phyloP scores from a whole-genome alignment of 345 rosid species.

The Murraya koenigii region DNA sequence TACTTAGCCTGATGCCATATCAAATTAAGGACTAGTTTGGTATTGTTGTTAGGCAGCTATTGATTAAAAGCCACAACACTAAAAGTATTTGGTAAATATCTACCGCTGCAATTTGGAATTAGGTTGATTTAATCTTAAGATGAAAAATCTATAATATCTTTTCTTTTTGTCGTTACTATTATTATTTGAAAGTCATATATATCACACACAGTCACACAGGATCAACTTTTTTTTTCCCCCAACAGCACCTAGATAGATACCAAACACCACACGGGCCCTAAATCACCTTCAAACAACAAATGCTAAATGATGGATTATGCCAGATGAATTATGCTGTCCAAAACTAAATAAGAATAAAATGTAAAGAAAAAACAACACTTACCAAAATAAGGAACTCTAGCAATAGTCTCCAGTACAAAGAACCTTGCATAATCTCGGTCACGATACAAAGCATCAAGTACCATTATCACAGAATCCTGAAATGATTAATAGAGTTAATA shows the following conservation, averaged over 20 bases:
- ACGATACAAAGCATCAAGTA: conserved; percentile 77
- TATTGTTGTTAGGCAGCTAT: too few species aligned
- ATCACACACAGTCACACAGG: too few species aligned
- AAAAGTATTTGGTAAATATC: too few species aligned
- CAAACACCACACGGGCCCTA: too few species aligned
- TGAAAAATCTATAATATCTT: too few species aligned
- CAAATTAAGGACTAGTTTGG: background rate
- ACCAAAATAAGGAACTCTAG: conserved; percentile 98
- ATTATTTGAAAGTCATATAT: too few species aligned
- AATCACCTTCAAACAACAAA: background rate
- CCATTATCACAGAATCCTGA: conserved; percentile 86
- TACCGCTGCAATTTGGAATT: too few species aligned
- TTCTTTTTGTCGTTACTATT: too few species aligned
- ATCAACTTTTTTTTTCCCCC: too few species aligned
- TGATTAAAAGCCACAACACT: too few species aligned
- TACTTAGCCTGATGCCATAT: background rate
- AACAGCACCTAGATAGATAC: too few species aligned
- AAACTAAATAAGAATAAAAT: background rate
- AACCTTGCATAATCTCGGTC: conserved; percentile 87
- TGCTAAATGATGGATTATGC: background rate
- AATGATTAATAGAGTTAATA: background rate
- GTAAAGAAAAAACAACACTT: conserved; percentile 24
- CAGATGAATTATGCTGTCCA: background rate
- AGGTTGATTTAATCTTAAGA: too few species aligned
- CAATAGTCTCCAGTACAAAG: conserved; percentile 93